Evolutionary conservation across 129 eudicot species (phyloP), one percentile per base, ranked within the genome.

Genomic region (Logfia minima): DNA sequence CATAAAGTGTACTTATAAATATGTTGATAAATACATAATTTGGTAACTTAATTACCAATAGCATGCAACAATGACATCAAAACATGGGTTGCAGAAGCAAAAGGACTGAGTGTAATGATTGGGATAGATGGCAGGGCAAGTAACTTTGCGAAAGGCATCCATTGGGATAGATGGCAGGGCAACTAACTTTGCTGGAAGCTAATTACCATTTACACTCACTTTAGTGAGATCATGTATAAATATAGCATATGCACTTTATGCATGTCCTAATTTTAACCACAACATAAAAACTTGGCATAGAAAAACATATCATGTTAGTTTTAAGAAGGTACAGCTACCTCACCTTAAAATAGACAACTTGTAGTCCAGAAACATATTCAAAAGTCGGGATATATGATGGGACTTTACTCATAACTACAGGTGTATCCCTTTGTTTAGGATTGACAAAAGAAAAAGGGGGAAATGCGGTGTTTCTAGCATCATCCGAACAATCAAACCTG

Each of bases 21-120:
- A 22, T 67, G 19, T 73, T 56, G 0, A 73, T 14, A 24, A 61
- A 35, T 64, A 10, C 28, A 64, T 32, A 32, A 32, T 63, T 37
- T 32, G 65, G 29, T 90, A 74, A 65, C 7, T 31, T 31, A 59
- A 59, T 84, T 94, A 94, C 98, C 98, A 55, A 86, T 72, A 75
- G 97, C 98, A 19, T 80, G 89, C 18, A 96, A 84, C 58, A 91
- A 82, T 74, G 97, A 87, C 55, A 76, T 67, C 74, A 94, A 84
- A 77, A 94, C 98, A 52, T 81, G 85, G 34, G 85, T 71, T 81
- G 97, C 92, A 9, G 91, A 91, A 73, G 86, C 83, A 87, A 89
- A 91, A 65, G 97, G 97, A 45, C 98, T 97, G 71, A 94, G 91
- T 68, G 92, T 89, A 64, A 94, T 86, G 14, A 94, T 83, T 28